A percentile compares a stretch with the other conserved stretches of the same genome.
These are phyloP conservation scores for Diaporthe longicolla DNA, from an alignment of 2,329 filamentous ascomycete species.

Conservation along the genomic window DNA sequence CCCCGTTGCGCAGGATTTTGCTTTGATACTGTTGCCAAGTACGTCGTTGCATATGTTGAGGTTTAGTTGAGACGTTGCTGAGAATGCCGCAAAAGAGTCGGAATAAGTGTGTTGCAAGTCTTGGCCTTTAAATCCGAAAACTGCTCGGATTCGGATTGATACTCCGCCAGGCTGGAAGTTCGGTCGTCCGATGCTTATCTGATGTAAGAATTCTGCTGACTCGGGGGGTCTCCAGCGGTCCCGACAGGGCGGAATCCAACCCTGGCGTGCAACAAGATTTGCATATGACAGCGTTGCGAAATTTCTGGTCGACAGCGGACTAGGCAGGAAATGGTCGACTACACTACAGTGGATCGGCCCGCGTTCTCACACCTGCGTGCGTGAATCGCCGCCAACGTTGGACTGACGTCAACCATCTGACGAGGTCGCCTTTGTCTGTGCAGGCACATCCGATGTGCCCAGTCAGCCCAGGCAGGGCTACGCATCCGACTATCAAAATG, in stretches of 20 bases:
- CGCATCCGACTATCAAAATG: not conserved
- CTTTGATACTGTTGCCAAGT: not conserved
- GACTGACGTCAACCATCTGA: conserved; percentile 30
- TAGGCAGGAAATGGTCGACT: too few species aligned
- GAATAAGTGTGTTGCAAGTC: not conserved
- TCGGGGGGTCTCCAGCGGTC: not conserved
- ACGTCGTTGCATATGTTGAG: not conserved
- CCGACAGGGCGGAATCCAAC: not conserved
- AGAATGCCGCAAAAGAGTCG: not conserved
- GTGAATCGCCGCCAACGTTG: conserved; percentile 8
- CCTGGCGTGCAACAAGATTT: not conserved
- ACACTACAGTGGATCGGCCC: conserved; percentile 12
- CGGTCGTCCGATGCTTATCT: conserved; percentile 22
- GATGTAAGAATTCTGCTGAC: conserved; percentile 3
- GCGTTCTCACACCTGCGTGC: not conserved
- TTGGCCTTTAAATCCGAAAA: not conserved
- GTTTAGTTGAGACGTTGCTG: not conserved
- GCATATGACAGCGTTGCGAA: not conserved
- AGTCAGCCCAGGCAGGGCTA: not conserved
- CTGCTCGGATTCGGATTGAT: not conserved
- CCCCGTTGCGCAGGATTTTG: not conserved
- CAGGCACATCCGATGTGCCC: not conserved
- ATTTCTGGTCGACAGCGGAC: too few species aligned
- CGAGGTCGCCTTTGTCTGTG: not conserved
- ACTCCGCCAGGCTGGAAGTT: not conserved